Base-by-base conservation (phyloP, 2,329 filamentous ascomycete genomes). In the Colletotrichum scovillei region DNA sequence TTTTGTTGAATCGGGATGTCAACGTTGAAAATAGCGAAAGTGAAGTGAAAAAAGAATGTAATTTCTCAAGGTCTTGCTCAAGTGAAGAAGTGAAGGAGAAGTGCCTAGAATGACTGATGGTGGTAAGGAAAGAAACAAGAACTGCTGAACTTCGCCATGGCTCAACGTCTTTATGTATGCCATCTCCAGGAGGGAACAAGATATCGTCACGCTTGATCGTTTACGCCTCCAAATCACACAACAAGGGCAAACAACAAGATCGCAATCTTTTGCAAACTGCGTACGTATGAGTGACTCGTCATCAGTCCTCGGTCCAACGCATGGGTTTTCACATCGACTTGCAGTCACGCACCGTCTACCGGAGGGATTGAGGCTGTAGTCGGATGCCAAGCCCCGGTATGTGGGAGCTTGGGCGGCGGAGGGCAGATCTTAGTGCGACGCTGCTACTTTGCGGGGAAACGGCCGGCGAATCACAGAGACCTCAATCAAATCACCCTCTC, bases 351-450 rank as follows among this genome's bases (percentile, higher is more conserved):
- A 52, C 62, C 52, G 26, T 63, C 11, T 7, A 63, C 9, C 42
- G 42, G 28, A 28, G 46, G 24, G 62, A 52, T 53, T 63, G 42
- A 53, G 62, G 42, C 62, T 63, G 62, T 63, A 63, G 62, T 22
- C 16, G 22, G 52, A 53, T 63, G 62, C 62, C 42, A 63, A 63
- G 62, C 46, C 62, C 46, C 62, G 42, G 62, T 53, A 53, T 52
- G 62, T 63, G 24, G 62, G 62, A 63, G 62, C 12, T 63, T 63
- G 32, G 62, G 38, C 62, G 35, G 62, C 62, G 60, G 62, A 53
- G 38, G 26, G 26, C 52, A 22, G 26, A 63, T 53, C 60, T 46
- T 52, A 63, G 38, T 63, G 62, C 26, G 46, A 63, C 62, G 49
- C 42, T 22, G 16, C 12, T 63, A 30, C 62, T 32, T 63, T 63